Evolutionary conservation across 2,329 filamentous ascomycete genomes (phyloP).

Genomic region (Fusarium torulosum): DNA sequence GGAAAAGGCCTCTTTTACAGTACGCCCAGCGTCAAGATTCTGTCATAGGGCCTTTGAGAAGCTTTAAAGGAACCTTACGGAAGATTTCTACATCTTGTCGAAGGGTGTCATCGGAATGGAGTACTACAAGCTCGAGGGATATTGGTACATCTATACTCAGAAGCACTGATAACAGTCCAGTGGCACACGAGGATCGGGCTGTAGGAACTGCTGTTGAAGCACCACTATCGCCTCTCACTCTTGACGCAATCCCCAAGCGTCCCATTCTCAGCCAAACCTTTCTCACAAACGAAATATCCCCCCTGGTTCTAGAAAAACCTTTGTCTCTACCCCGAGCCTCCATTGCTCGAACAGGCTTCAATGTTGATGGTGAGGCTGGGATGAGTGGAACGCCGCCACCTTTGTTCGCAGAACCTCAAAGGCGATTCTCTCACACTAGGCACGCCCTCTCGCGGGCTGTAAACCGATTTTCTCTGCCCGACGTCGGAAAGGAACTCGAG

Average conservation of each 20-base stretch:
- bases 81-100: constrained; percentile 39
- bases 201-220: neutral
- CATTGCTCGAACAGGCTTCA: constrained; percentile 27
- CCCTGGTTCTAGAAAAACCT: constrained; percentile 22
- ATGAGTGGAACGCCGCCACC: constrained; percentile 1
- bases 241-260: constrained; percentile 14
- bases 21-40: neutral
- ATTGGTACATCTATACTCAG: neutral
- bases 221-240: constrained; percentile 15
- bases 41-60: constrained; percentile 7
- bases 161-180: neutral
- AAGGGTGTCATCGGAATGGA: constrained; percentile 39
- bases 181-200: neutral
- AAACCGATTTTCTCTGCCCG: constrained; percentile 18
- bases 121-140: constrained; percentile 26
- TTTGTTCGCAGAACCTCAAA: constrained; percentile 16
- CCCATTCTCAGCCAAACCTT: constrained; percentile 17
- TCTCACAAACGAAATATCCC: constrained; percentile 27
- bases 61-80: constrained; percentile 31
- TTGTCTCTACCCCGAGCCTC: constrained; percentile 6
- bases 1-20: neutral
- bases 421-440: constrained; percentile 9
- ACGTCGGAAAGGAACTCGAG: constrained; percentile 4
- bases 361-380: constrained; percentile 43
- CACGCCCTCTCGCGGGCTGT: neutral